Conservation (phyloP, 495 filamentous ascomycete species). For the Penicillium manginii region DNA sequence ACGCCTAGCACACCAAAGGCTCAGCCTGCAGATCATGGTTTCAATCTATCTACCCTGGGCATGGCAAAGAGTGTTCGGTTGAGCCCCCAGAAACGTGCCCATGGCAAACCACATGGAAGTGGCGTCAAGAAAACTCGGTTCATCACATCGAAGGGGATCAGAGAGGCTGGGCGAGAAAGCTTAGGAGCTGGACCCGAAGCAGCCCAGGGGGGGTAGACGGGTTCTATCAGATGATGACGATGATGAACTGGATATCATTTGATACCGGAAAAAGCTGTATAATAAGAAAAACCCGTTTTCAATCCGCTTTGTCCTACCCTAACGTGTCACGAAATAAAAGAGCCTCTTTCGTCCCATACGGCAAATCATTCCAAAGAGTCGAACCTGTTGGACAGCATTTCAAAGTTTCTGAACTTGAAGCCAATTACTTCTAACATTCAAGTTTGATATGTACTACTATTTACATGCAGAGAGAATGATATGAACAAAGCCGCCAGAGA, state of each 20-base stretch:
- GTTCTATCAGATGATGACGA: constrained; percentile 48
- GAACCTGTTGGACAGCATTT: no score
- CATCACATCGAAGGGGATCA: constrained; percentile 74
- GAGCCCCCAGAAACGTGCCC: constrained; percentile 66
- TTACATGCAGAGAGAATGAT: no score
- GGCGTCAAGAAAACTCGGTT: constrained; percentile 79
- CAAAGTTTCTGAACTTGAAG: no score
- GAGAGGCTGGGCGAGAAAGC: constrained; percentile 76
- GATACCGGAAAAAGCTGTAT: constrained; percentile 10
- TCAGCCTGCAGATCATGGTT: constrained; percentile 14
- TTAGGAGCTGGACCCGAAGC: constrained; percentile 55
- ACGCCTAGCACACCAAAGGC: constrained; percentile 17
- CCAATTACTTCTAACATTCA: no score
- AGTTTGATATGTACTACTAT: no score
- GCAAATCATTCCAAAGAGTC: no score
- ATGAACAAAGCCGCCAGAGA: no score
- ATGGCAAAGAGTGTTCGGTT: constrained; percentile 60
- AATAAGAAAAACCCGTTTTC: background rate
- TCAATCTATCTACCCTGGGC: constrained; percentile 36
- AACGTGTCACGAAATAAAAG: constrained; percentile 1
- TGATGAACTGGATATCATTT: constrained; percentile 61
- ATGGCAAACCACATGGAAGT: constrained; percentile 40
- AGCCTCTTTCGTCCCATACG: background rate
- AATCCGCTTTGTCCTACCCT: background rate
- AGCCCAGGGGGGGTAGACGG: constrained; percentile 29